Conservation (phyloP, 306 rosid genomes). For the Geum urbanum region DNA sequence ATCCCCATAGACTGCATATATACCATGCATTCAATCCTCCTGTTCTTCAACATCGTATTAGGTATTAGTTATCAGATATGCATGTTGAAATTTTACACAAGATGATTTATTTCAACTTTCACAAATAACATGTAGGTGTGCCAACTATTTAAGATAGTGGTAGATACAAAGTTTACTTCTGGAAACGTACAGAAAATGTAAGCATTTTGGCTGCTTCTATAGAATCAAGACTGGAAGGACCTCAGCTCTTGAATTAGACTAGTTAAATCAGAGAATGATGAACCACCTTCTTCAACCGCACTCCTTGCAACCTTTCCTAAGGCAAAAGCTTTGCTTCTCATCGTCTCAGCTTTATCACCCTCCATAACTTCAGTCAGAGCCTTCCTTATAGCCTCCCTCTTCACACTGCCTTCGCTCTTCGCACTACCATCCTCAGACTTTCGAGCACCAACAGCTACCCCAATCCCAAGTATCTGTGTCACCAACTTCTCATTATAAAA, state of each 20-base stretch:
- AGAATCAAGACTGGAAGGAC: neutral
- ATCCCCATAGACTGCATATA: too few relatives aligned
- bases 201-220: neutral
- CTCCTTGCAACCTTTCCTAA: conserved; percentile 18
- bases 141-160: neutral
- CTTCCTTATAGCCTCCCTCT: conserved; percentile 20
- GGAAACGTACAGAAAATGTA: neutral
- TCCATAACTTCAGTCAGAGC: conserved; percentile 32
- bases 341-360: conserved; percentile 28
- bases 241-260: neutral
- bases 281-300: conserved; percentile 19
- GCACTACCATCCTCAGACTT: conserved; percentile 20
- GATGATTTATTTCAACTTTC: too few relatives aligned
- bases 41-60: too few relatives aligned
- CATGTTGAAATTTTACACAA: too few relatives aligned
- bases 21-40: too few relatives aligned
- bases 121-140: too few relatives aligned
- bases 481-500: conserved; percentile 39
- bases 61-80: too few relatives aligned
- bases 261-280: conserved; percentile 1
- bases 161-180: neutral
- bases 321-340: conserved; percentile 24
- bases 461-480: conserved; percentile 22
- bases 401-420: conserved; percentile 15
- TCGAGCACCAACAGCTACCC: conserved; percentile 33